Evolutionary conservation across 2,329 filamentous ascomycete species (phyloP).

Genomic region (Lasiodiplodia gonubiensis): DNA sequence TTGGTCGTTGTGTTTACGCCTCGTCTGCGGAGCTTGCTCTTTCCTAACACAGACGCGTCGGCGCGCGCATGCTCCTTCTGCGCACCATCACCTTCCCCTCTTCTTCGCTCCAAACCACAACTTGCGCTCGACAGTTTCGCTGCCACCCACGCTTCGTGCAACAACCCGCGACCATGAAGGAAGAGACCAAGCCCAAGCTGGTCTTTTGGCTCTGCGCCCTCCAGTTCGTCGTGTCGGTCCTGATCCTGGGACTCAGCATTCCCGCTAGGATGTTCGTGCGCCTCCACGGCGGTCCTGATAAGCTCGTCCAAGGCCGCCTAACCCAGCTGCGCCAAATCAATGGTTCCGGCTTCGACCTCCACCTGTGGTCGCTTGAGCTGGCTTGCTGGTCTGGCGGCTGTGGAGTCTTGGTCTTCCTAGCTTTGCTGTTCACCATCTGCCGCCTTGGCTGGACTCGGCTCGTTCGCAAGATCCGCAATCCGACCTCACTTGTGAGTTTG

Average conservation of each 20-base stretch:
- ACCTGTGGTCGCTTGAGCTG: slow-evolving; percentile 4
- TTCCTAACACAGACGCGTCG: neutral
- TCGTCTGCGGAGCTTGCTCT: neutral
- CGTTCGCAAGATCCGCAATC: slow-evolving; percentile 8
- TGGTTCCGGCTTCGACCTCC: slow-evolving; percentile 4
- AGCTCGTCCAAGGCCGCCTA: neutral
- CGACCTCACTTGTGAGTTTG: neutral
- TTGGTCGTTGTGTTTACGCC: neutral
- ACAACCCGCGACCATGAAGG: slow-evolving; percentile 7
- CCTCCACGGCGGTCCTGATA: neutral
- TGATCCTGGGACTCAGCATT: neutral
- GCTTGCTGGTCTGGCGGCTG: neutral
- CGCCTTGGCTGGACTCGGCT: neutral
- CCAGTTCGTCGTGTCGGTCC: neutral
- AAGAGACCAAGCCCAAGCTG: neutral
- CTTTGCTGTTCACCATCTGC: neutral
- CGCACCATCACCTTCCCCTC: neutral
- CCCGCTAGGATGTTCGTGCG: neutral
- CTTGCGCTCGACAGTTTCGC: neutral
- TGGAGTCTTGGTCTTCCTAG: neutral
- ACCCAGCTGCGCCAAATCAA: neutral
- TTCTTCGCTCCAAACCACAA: neutral
- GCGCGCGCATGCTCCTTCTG: neutral
- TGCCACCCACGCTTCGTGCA: neutral
- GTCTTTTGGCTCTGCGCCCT: neutral